These are phyloP conservation scores for Pichia scutulata DNA, from an alignment of 805 yeast genomes.

Conservation along the genomic window DNA sequence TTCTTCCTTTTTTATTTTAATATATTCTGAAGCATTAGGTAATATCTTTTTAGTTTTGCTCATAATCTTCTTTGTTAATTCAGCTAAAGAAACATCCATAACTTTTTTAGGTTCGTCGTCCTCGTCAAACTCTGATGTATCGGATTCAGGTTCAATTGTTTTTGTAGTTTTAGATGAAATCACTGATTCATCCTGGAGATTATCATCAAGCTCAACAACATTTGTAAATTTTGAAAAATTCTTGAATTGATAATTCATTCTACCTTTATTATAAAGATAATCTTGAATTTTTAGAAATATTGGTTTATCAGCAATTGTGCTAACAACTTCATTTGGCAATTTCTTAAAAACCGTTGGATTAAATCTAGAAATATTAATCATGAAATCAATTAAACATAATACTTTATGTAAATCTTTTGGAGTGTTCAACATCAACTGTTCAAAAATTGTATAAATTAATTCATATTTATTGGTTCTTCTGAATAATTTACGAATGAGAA, in stretches of 20 bases:
- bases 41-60: background rate
- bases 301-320: constrained; percentile 1
- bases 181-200: background rate
- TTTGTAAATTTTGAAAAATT: background rate
- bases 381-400: constrained; percentile 21
- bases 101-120: background rate
- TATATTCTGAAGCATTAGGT: background rate
- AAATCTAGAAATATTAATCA: constrained; percentile 16
- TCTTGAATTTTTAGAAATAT: constrained; percentile 11
- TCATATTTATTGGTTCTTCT: constrained; percentile 11
- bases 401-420: constrained; percentile 11
- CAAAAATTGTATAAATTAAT: constrained; percentile 13
- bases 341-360: constrained; percentile 15
- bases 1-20: background rate
- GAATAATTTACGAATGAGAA: constrained; percentile 12
- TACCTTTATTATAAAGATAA: constrained; percentile 11
- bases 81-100: constrained; percentile 12
- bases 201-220: no score
- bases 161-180: background rate
- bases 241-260: constrained; percentile 21
- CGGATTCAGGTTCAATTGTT: background rate
- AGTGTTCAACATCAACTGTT: constrained; percentile 3
- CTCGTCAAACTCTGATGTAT: background rate
- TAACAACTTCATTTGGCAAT: constrained; percentile 19
- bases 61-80: constrained; percentile 13